Conservation (phyloP, 2,329 filamentous ascomycete genomes). For the Aspergillus tamarii region DNA sequence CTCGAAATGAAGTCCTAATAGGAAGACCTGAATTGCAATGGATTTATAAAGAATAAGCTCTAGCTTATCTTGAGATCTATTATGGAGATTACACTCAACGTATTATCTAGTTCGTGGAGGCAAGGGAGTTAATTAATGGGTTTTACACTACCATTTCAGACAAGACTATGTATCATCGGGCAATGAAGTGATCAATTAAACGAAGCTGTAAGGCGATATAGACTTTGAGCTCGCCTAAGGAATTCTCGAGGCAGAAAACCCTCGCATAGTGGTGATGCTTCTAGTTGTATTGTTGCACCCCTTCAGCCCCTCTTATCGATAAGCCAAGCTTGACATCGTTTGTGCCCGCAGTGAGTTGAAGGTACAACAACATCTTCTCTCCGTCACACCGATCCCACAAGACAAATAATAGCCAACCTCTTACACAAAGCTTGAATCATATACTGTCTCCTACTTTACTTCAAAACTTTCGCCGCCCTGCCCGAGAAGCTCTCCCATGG, state of each 20-base stretch:
- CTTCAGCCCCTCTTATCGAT: slow-evolving; percentile 28
- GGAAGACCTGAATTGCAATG: neutral
- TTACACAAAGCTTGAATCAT: neutral
- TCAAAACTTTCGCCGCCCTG: neutral
- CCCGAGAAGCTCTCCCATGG: slow-evolving; percentile 40
- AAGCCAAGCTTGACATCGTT: slow-evolving; percentile 20
- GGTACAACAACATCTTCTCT: slow-evolving; percentile 7
- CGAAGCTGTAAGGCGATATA: neutral
- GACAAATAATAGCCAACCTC: neutral
- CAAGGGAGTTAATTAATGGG: neutral
- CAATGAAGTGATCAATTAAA: neutral
- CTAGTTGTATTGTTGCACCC: neutral
- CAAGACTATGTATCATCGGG: neutral
- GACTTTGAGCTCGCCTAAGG: neutral
- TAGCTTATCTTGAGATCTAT: neutral
- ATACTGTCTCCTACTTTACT: neutral
- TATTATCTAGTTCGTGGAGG: neutral
- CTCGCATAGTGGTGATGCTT: neutral
- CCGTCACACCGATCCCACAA: slow-evolving; percentile 1
- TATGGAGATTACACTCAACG: neutral
- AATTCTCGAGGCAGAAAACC: neutral
- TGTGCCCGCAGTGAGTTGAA: neutral
- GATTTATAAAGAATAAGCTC: too few relatives aligned
- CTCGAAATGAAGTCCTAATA: neutral
- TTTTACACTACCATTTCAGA: neutral